Conservation (phyloP, 352 stramenopile genomes). For the Phytophthora cajani region DNA sequence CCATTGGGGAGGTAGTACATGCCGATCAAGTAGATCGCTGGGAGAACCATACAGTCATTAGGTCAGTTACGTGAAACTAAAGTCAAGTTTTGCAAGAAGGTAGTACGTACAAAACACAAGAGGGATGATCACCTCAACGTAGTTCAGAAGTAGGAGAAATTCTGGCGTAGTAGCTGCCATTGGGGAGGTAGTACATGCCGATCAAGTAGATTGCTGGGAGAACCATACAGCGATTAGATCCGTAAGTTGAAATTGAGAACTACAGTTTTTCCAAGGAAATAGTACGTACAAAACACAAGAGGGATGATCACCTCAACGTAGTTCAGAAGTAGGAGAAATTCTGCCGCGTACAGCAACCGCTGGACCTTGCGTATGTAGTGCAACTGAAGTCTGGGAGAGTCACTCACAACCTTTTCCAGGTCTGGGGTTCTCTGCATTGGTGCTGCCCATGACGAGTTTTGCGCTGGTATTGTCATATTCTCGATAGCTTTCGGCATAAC, state of each 20-base stretch:
- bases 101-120: slow-evolving; percentile 25
- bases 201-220: slow-evolving; percentile 14
- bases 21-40: slow-evolving; percentile 14
- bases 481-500: neutral
- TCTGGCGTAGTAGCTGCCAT: slow-evolving; percentile 21
- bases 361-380: slow-evolving; percentile 6
- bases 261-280: neutral
- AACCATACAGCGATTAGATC: neutral
- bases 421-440: neutral
- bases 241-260: neutral
- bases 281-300: slow-evolving; percentile 25
- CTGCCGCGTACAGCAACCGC: slow-evolving; percentile 19
- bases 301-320: slow-evolving; percentile 30
- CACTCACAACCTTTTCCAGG: neutral
- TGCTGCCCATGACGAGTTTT: neutral
- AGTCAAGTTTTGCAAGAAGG: neutral
- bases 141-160: slow-evolving; percentile 27
- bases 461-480: neutral
- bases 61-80: neutral
- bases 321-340: slow-evolving; percentile 29
- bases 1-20: slow-evolving; percentile 19
- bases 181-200: slow-evolving; percentile 14
- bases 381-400: neutral
- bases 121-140: slow-evolving; percentile 27
- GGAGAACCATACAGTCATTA: neutral